These are phyloP conservation scores for Tulasnella sp. DNA, from an alignment of 768 basidiomycete genomes.

Conservation along the genomic window DNA sequence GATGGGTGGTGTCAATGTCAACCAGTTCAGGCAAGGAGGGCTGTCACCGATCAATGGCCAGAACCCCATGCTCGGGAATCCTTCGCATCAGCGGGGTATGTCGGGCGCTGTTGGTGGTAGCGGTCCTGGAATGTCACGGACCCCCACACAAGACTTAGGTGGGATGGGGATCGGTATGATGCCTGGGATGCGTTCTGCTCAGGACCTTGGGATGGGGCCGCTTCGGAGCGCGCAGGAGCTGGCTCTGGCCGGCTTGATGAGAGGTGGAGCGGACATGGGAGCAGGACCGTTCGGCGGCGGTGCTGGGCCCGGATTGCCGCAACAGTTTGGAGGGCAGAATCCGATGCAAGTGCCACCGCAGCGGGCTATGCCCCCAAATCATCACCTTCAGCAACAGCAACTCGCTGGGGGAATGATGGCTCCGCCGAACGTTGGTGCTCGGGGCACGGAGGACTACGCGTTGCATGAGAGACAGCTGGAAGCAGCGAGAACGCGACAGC, in stretches of 20 bases:
- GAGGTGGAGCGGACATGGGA: not conserved
- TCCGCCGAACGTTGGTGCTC: constrained; percentile 3
- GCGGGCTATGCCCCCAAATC: not conserved
- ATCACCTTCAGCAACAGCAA: not conserved
- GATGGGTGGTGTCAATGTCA: constrained; percentile 1
- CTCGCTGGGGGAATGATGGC: not conserved
- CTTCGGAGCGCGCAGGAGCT: constrained; percentile 7
- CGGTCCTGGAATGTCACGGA: not conserved
- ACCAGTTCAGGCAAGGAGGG: not conserved
- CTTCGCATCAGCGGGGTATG: not conserved
- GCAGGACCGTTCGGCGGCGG: not conserved
- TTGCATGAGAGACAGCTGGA: not conserved
- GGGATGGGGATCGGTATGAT: not conserved
- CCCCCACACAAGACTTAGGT: not conserved
- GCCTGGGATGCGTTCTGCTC: constrained; percentile 3
- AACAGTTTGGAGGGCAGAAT: not conserved
- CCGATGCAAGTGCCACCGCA: not conserved
- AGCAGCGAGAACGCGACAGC: constrained; percentile 2
- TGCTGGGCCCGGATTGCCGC: not conserved
- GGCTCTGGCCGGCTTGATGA: constrained; percentile 2
- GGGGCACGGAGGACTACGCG: not conserved
- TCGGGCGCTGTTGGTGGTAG: not conserved
- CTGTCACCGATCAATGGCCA: constrained; percentile 10
- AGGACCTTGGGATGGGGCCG: constrained; percentile 8
- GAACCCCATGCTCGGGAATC: constrained; percentile 2